phyloP scores from a whole-genome alignment of 257 asterid genomes.

The Linaria vulgaris region DNA sequence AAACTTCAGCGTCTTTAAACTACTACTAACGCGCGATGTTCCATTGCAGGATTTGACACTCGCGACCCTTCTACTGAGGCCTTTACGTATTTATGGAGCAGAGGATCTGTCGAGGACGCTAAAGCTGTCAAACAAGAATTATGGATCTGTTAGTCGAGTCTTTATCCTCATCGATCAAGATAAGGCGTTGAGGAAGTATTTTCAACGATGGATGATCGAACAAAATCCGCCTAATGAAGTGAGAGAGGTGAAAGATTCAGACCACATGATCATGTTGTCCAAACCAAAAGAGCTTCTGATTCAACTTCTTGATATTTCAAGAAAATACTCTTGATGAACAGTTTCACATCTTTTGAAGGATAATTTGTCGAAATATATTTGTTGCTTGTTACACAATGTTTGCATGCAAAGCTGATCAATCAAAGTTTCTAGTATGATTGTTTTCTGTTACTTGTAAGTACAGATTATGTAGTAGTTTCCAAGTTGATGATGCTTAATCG shows the following conservation, averaged over 20 bases:
- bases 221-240: constrained; percentile 42
- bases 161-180: constrained; percentile 33
- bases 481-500: no score
- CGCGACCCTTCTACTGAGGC: constrained; percentile 34
- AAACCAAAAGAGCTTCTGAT: constrained; percentile 29
- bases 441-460: no score
- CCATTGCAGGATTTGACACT: constrained; percentile 35
- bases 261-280: constrained; percentile 45
- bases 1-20: not conserved
- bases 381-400: no score
- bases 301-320: no score
- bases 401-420: no score
- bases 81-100: constrained; percentile 8
- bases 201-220: constrained; percentile 33
- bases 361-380: no score
- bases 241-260: constrained; percentile 31
- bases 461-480: no score
- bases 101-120: constrained; percentile 25
- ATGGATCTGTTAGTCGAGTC: constrained; percentile 33
- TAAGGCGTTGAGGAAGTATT: constrained; percentile 18
- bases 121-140: constrained; percentile 14
- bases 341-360: no score
- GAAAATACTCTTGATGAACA: no score
- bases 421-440: no score
- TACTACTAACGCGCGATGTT: not conserved